phyloP scores from a whole-genome alignment of 192 early-diverging fungal genomes.

The Gamsiella multidivaricata region DNA sequence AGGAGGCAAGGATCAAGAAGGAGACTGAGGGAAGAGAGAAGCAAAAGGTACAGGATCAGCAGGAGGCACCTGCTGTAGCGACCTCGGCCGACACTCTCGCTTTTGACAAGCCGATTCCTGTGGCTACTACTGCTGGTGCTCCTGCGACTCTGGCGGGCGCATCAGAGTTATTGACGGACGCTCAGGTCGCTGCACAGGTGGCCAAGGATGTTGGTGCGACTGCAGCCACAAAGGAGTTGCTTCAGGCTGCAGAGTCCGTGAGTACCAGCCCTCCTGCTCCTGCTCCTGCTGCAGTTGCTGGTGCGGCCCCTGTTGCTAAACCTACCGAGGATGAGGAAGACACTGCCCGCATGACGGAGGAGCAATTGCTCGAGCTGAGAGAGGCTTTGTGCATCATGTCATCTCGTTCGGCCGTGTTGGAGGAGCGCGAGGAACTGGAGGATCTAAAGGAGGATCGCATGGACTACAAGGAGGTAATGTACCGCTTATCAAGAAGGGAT shows the following conservation, averaged over 20 bases:
- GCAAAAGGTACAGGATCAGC: conserved; percentile 44
- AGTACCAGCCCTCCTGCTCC: conserved; percentile 9
- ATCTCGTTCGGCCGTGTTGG: conserved; percentile 66
- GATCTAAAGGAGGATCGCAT: conserved; percentile 69
- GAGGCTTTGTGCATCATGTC: conserved; percentile 67
- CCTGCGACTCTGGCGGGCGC: conserved; percentile 35
- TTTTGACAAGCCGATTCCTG: conserved; percentile 18
- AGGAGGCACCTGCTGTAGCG: conserved; percentile 2
- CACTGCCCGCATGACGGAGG: conserved; percentile 63
- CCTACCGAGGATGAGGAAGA: conserved; percentile 45
- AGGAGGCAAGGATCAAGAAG: conserved; percentile 60
- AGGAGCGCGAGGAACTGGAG: conserved; percentile 72
- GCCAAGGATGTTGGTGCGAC: conserved; percentile 23
- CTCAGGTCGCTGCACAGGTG: conserved; percentile 45
- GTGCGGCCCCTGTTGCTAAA: conserved; percentile 10
- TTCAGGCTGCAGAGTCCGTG: conserved; percentile 11
- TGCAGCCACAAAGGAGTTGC: conserved; percentile 18
- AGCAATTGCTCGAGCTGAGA: conserved; percentile 68
- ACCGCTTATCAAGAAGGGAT: too few species aligned
- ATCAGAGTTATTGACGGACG: conserved; percentile 42
- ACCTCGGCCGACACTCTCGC: conserved; percentile 7
- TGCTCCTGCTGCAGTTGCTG: conserved; percentile 22
- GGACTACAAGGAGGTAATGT: conserved; percentile 71
- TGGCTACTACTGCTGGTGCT: conserved; percentile 34
- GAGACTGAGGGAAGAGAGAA: conserved; percentile 57